Percentiles rank a stretch among this genome's conserved stretches.
Conservation (phyloP, 73 alveolate species). For the Durusdinium trenchii region DNA sequence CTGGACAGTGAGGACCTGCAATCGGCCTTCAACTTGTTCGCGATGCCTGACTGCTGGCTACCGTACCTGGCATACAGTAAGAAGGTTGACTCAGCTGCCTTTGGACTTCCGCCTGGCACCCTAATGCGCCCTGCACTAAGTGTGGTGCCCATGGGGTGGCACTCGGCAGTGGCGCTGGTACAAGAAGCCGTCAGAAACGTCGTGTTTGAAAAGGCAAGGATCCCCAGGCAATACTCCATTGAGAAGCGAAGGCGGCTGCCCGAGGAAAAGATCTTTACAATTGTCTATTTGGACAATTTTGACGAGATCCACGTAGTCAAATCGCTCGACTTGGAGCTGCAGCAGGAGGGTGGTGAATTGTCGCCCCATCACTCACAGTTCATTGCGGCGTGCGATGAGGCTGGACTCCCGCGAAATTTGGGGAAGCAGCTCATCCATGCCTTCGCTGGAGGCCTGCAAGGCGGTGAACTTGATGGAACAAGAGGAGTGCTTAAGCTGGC, state of each 20-base stretch:
- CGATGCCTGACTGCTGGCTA: neutral
- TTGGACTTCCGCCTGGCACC: neutral
- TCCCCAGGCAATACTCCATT: neutral
- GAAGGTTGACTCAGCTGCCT: neutral
- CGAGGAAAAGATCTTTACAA: neutral
- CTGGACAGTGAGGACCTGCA: neutral
- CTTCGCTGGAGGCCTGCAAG: neutral
- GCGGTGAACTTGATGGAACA: neutral
- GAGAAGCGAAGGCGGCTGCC: neutral
- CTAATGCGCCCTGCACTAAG: neutral
- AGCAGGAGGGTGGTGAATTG: neutral
- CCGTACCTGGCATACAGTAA: neutral
- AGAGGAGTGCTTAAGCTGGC: neutral
- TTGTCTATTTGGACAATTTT: neutral
- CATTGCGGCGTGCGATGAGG: neutral
- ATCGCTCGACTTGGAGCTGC: neutral
- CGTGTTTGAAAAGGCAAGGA: neutral
- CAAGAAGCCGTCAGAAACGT: neutral
- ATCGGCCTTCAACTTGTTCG: conserved; percentile 31
- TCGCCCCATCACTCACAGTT: neutral
- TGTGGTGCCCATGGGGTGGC: neutral
- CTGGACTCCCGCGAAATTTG: neutral
- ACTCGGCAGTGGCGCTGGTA: neutral
- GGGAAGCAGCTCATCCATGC: neutral
- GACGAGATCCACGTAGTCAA: neutral